Evolutionary conservation across 1,284 basidiomycete species (phyloP), one percentile per base, ranked within the genome.

Genomic region (Ceratobasidium theobromae): DNA sequence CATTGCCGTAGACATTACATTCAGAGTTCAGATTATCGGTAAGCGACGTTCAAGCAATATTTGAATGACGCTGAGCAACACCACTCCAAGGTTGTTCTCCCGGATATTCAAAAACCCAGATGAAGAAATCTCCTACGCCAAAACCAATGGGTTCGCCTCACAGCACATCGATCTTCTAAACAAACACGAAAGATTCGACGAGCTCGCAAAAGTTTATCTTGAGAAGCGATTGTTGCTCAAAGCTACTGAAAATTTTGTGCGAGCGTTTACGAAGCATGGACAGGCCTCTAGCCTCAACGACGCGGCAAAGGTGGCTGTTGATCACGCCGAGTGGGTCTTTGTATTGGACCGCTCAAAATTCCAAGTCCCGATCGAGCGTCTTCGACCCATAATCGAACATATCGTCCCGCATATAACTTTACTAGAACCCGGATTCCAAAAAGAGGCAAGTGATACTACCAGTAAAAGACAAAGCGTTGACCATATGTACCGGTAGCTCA

Each of bases 71-170:
- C n/a, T n/a, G n/a, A n/a, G n/a, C n/a, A n/a, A n/a, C n/a, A n/a
- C 1, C 18, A 18, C 18, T 16, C n/a, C 18, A 27, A 58, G 55
- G 18, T 3, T n/a, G 21, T 33, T 58, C 11, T 23, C 43, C 21
- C 55, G 28, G 2, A 18, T 60, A 25, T 60, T 60, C 14, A n/a
- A 60, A 3, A 60, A 60, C 23, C 2, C 49, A 16, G 57, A 48
- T 4, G 45, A 60, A 12, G 1, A 25, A n/a, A 9, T 48, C 16
- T 1, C 18, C 11, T 60, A 23, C 38, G 57, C 57, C 6, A 43
- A 45, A 18, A 35, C 18, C 21, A 3, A 48, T 12, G 23, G 28
- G 6, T 48, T 35, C n/a, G 4, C 16, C 9, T 3, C 21, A 23
- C 57, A 60, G n/a, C 30, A 35, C 28, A 45, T 48, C 25, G 3